Evolutionary conservation across 164 flowering plant genomes (phyloP).

Genomic region (Stephania japonica): DNA sequence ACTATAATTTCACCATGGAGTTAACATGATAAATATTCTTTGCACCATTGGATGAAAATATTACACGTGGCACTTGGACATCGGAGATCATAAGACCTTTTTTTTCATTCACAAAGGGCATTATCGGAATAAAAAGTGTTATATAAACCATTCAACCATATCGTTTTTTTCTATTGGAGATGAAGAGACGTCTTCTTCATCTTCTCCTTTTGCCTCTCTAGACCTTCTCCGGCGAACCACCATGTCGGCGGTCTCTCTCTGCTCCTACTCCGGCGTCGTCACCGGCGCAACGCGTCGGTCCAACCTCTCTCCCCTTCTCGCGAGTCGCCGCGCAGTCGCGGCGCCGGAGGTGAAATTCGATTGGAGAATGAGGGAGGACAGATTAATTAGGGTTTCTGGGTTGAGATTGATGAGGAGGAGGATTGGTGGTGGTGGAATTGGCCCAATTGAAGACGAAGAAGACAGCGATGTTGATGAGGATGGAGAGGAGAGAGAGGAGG

Average conservation of each 20-base stretch:
- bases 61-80: background rate
- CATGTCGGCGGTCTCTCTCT: constrained; percentile 11
- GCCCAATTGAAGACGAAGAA: constrained; percentile 17
- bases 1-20: too few relatives aligned
- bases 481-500: constrained; percentile 19
- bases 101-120: background rate
- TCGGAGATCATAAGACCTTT: background rate
- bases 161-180: background rate
- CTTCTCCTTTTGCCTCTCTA: background rate
- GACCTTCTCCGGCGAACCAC: constrained; percentile 4
- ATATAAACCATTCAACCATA: background rate
- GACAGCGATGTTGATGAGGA: constrained; percentile 31
- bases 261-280: constrained; percentile 1
- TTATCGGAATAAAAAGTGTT: background rate
- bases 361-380: constrained; percentile 2
- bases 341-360: background rate
- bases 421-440: background rate
- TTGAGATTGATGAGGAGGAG: constrained; percentile 6
- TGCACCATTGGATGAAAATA: background rate
- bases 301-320: background rate
- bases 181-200: background rate
- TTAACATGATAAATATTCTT: too few relatives aligned
- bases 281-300: background rate
- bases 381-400: constrained; percentile 1
- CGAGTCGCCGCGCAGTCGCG: background rate